Evolutionary conservation across 495 filamentous ascomycete species (phyloP), one percentile per base, ranked within the genome.

Genomic region (Aspergillus olivimuriae): DNA sequence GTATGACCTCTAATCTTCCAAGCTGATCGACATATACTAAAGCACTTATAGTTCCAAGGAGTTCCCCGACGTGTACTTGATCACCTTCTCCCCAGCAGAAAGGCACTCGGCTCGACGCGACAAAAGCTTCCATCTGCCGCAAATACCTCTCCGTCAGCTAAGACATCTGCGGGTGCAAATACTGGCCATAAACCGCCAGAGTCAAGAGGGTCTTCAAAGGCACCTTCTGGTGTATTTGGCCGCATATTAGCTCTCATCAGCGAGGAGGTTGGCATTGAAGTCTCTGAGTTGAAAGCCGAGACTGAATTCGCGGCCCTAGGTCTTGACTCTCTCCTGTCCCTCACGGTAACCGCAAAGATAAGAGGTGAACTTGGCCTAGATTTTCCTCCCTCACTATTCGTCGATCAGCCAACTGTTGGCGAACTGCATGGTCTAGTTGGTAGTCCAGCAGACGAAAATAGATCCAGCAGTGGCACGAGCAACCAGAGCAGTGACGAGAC

Each of bases 21-120:
- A n/a, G n/a, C n/a, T n/a, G n/a, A n/a, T n/a, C n/a, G n/a, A n/a
- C n/a, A n/a, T n/a, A n/a, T n/a, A n/a, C n/a, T n/a, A n/a, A n/a
- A n/a, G n/a, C n/a, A n/a, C n/a, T n/a, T n/a, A n/a, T n/a, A 80
- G 62, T 85, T 86, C 68, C 74, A 79, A 60, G 69, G 70, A 45
- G 73, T 87, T 24, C 76, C 81, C n/a, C 74, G 82, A 44, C 74
- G 73, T 55, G 67, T 86, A 14, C 69, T 87, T 18, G 82, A 87
- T 53, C 69, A 69, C 41, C 61, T 81, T 16, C 66, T 87, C 24
- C 82, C 24, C 24, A 28, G 70, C 40, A 28, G 33, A 35, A n/a
- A 19, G 24, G 0, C 76, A n/a, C n/a, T n/a, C n/a, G n/a, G n/a
- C n/a, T n/a, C n/a, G n/a, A n/a, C n/a, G n/a, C n/a, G n/a, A n/a